These are phyloP conservation scores for Metschnikowia vanudenii DNA, from an alignment of 805 yeast genomes.

Conservation along the genomic window DNA sequence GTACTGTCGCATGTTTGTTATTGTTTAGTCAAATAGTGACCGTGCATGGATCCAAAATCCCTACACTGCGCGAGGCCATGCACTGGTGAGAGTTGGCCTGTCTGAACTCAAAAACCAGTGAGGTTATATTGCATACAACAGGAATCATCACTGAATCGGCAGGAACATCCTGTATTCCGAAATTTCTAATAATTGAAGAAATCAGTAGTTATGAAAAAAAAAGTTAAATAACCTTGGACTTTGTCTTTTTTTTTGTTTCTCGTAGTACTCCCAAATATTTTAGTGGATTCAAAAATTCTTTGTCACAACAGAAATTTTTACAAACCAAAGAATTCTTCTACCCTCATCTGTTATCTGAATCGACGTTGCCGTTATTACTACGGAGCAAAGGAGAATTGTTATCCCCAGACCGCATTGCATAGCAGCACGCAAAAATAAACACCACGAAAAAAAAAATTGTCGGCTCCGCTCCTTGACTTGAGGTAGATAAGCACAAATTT, in stretches of 20 bases:
- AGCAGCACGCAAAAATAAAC: not conserved
- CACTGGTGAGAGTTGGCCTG: not conserved
- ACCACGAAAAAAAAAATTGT: not conserved
- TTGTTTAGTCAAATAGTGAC: not conserved
- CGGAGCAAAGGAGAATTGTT: not conserved
- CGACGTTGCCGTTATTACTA: no score
- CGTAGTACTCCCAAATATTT: no score
- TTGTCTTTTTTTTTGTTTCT: no score
- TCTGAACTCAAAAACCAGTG: slow-evolving; percentile 2
- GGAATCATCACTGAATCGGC: not conserved
- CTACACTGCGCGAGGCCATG: not conserved
- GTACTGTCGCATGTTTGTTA: not conserved
- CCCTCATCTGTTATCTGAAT: no score
- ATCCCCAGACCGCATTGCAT: not conserved
- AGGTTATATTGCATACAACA: slow-evolving; percentile 4
- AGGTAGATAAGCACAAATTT: no score
- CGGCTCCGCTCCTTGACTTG: not conserved
- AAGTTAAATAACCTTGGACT: no score
- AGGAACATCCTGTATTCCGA: not conserved
- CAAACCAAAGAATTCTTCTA: no score
- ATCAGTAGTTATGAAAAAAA: no score
- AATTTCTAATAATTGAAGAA: not conserved
- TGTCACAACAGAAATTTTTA: no score
- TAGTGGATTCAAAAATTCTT: no score
- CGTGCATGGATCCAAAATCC: not conserved